Conservation (phyloP, 2,329 filamentous ascomycete species). For the Thelonectria discophora region DNA sequence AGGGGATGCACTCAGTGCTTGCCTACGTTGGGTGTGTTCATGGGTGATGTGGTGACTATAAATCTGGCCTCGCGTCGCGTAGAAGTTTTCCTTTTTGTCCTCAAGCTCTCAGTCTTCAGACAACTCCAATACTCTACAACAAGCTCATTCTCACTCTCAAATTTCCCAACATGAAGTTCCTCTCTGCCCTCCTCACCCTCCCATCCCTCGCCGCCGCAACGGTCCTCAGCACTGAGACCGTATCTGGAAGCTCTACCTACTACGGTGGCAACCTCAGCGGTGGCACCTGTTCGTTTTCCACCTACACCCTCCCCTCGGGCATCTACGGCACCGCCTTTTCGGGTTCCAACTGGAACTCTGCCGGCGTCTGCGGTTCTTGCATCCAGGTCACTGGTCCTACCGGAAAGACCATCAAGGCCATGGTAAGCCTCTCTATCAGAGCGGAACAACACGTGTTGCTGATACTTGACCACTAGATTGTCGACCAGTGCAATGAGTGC, state of each 20-base stretch:
- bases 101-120: not conserved
- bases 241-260: conserved; percentile 51
- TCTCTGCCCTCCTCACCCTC: not conserved
- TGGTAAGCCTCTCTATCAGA: conserved; percentile 56
- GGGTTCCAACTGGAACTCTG: conserved; percentile 63
- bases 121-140: not conserved
- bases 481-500: conserved; percentile 57
- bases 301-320: conserved; percentile 67
- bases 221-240: conserved; percentile 16
- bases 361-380: conserved; percentile 68
- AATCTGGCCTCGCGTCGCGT: not conserved
- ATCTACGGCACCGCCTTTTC: conserved; percentile 71
- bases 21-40: no score
- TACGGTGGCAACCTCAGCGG: conserved; percentile 66
- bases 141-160: not conserved
- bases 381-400: conserved; percentile 65
- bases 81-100: not conserved
- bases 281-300: conserved; percentile 70
- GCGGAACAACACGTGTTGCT: not conserved
- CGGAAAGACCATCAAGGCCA: conserved; percentile 65
- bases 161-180: not conserved
- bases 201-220: not conserved
- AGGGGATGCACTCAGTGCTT: not conserved
- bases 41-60: no score
- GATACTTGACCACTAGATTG: no score